Base-by-base conservation (phyloP, 1,139 yeast genomes). In the Eremothecium sinecaudum region DNA sequence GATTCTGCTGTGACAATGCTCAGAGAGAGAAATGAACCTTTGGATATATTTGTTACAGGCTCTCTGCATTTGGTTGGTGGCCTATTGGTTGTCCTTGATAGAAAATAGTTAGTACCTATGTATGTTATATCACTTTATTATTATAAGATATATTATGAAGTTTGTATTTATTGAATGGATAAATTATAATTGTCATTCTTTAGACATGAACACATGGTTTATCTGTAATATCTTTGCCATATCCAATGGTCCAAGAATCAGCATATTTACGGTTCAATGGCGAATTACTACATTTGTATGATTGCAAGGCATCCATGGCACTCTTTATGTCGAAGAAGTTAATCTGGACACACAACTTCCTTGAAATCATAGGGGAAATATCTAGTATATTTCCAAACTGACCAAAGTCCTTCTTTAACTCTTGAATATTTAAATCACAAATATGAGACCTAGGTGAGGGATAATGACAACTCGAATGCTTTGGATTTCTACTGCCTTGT, bases 21-120 rank as follows among this genome's bases (percentile, higher is more conserved):
- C 53, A 53, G 70, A 58, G 40, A 58, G 13, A 66, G 60, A 38
- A 18, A 40, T 7, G 49, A 51, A 6, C 57, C 60, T 2, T 62
- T 76, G 14, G 87, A 86, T 45, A 93, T 86, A 1, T 79, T 86
- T 61, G 96, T 86, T 1, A 82, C 94, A 42, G 99, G 99, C 2
- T 87, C 97, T 16, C 64, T 92, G 43, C 95, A 87, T 57, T 64
- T 92, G 36, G 94, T 90, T 8, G 98, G 99, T 13, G 98, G 98
- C 0, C 71, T 90, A 39, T 63, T 90, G 33, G 90, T 86, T 2
- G 96, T 87, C 5, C 64, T 83, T 33, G 94, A 83, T 44, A 61
- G 54, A 5, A 42, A 45, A 26, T 6, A 30, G 22, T 24, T 29
- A 32, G 15, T 8, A 9, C 11, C 10, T 10, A 7, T 14, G 3